phyloP scores from a whole-genome alignment of 495 filamentous ascomycete species.

The Chaetomium cochliodes region DNA sequence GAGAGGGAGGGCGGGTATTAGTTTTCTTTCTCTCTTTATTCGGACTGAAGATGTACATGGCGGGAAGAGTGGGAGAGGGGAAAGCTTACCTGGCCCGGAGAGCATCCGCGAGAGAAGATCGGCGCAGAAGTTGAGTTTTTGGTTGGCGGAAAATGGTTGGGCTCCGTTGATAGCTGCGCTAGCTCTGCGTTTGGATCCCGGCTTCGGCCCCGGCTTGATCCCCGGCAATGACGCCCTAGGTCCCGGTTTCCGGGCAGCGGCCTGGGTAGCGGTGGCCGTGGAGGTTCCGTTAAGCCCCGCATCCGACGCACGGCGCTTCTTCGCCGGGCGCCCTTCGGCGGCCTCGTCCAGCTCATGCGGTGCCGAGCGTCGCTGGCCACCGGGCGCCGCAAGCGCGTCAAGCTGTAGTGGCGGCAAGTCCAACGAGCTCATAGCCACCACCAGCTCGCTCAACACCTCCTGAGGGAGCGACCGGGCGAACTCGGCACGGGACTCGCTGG shows the following conservation, averaged over 20 bases:
- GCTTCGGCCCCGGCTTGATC: conserved; percentile 30
- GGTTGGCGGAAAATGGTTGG: conserved; percentile 38
- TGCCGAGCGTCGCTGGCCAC: conserved; percentile 34
- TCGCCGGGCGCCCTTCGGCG: conserved; percentile 32
- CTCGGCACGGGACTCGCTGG: conserved; percentile 47
- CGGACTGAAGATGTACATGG: background rate
- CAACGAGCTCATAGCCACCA: conserved; percentile 55
- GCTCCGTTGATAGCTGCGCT: conserved; percentile 24
- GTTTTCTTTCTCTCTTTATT: background rate
- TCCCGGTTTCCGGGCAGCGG: conserved; percentile 24
- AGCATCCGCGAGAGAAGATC: conserved; percentile 55
- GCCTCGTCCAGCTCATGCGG: conserved; percentile 22
- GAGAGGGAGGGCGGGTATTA: background rate
- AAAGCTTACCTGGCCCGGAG: conserved; percentile 49
- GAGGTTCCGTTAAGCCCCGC: conserved; percentile 23
- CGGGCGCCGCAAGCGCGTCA: conserved; percentile 16
- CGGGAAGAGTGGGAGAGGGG: background rate
- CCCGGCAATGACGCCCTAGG: conserved; percentile 30
- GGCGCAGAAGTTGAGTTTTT: conserved; percentile 53
- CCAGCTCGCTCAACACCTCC: conserved; percentile 55
- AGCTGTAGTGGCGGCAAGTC: conserved; percentile 37
- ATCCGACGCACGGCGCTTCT: conserved; percentile 44
- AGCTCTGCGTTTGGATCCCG: conserved; percentile 33
- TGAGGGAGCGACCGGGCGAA: conserved; percentile 55
- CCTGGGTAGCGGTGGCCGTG: background rate